Evolutionary conservation across 805 yeast genomes (phyloP).

Genomic region (Wickerhamomyces chambardii): DNA sequence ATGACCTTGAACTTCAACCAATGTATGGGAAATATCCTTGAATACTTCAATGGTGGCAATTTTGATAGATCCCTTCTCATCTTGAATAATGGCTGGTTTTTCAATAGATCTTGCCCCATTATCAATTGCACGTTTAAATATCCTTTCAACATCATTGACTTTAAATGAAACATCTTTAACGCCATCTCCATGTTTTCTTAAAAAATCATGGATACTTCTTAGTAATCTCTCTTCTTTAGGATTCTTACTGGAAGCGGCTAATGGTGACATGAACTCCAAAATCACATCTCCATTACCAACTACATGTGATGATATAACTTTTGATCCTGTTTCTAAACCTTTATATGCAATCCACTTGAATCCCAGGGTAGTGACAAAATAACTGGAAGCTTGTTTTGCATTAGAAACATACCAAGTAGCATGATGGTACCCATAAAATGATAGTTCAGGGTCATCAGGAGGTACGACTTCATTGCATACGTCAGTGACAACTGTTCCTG

Average conservation of each 20-base stretch:
- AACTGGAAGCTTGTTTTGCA: slow-evolving; percentile 53
- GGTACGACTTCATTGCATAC: too few species aligned
- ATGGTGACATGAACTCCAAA: slow-evolving; percentile 35
- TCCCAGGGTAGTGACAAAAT: slow-evolving; percentile 49
- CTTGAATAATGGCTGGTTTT: slow-evolving; percentile 23
- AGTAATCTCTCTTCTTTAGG: slow-evolving; percentile 10
- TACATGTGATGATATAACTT: slow-evolving; percentile 47
- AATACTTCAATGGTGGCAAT: slow-evolving; percentile 42
- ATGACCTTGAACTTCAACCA: slow-evolving; percentile 34
- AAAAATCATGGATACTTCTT: slow-evolving; percentile 33
- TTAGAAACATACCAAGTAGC: slow-evolving; percentile 69
- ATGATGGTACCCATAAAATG: slow-evolving; percentile 44
- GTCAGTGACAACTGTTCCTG: too few species aligned
- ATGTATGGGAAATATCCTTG: slow-evolving; percentile 65
- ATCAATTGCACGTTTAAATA: slow-evolving; percentile 35
- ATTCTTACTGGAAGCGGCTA: slow-evolving; percentile 18
- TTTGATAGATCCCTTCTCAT: slow-evolving; percentile 40
- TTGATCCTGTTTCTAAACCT: slow-evolving; percentile 64
- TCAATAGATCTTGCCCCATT: slow-evolving; percentile 40
- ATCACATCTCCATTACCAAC: slow-evolving; percentile 45
- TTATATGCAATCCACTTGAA: slow-evolving; percentile 52
- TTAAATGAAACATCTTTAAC: slow-evolving; percentile 68
- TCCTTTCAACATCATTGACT: slow-evolving; percentile 41
- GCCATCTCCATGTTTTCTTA: slow-evolving; percentile 63
- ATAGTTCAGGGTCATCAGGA: too few species aligned